Evolutionary conservation across 345 rosid genomes (phyloP).

Genomic region (Citrus inodora): DNA sequence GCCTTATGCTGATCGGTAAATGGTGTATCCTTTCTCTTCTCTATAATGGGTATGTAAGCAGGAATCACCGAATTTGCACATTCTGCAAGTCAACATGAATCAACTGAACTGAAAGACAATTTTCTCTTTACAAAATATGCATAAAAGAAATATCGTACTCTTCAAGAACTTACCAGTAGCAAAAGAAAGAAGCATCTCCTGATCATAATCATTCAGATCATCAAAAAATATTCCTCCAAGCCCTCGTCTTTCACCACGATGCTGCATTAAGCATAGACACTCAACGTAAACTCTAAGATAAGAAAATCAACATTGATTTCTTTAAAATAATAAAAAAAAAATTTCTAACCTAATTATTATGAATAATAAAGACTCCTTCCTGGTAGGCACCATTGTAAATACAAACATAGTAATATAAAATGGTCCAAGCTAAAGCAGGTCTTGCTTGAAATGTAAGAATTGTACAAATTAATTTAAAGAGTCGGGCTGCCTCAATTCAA

Average conservation of each 20-base stretch:
- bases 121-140: neutral
- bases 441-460: neutral
- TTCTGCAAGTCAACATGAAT: conserved; percentile 42
- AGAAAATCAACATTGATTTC: neutral
- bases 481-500: neutral
- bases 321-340: neutral
- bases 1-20: conserved; percentile 83
- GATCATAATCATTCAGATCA: conserved; percentile 87
- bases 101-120: neutral
- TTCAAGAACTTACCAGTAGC: conserved; percentile 64
- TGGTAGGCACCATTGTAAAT: neutral
- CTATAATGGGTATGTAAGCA: conserved; percentile 87
- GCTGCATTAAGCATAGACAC: conserved; percentile 46
- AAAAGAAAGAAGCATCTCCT: conserved; percentile 91
- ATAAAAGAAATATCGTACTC: neutral
- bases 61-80: conserved; percentile 91
- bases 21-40: conserved; percentile 71
- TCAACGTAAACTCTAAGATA: neutral
- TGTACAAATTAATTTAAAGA: neutral
- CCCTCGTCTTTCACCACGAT: conserved; percentile 89
- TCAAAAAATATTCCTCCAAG: conserved; percentile 98
- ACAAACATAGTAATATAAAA: neutral
- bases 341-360: neutral
- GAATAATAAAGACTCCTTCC: neutral
- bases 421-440: neutral